Base-by-base conservation (phyloP, 1,284 basidiomycete species). In the Tilletia walkeri region DNA sequence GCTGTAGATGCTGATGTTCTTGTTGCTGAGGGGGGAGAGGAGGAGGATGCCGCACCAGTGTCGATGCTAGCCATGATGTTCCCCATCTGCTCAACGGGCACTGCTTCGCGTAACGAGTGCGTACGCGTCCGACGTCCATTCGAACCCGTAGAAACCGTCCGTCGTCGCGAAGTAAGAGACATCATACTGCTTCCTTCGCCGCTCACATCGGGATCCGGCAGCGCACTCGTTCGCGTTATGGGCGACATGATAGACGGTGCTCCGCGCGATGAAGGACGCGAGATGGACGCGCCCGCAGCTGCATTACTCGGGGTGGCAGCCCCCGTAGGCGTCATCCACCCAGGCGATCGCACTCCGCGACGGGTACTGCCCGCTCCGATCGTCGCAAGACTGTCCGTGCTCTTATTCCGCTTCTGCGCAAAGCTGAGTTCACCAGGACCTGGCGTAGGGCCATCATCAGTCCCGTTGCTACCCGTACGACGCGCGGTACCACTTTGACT, bases 391-490 rank as follows among this genome's bases (percentile, higher is more conserved):
- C 79, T 77, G 59, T 75, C 73, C 63, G 70, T 76, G 69, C 70
- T 73, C n/a, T 78, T 54, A 68, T 77, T 80, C 50, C 79, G 72
- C 69, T 80, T 80, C 72, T 79, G 78, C 10, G 75, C 75, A 72
- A 80, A 80, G 47, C 78, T 78, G 63, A 78, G 76, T 12, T 71
- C 75, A 34, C 66, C 59, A 38, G 59, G 59, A 36, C 59, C 59
- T 1, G 36, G 56, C 56, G 56, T 38, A 36, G 59, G 5, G 2
- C 16, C 16, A 4, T 41, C 59, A 36, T 41, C 59, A 24, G 59
- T n/a, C 34, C 14, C 34, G 4, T 18, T 63, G 59, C 59, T 63
- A 5, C 30, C 59, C 16, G 34, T 18, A n/a, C 59, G 59, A 12
- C 76, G 75, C 16, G 50, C 71, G 66, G 71, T 72, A 4, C 77